Percentiles rank a stretch among this genome's conserved stretches.
phyloP scores from a whole-genome alignment of 1,284 basidiomycete genomes.

The Ceratobasidium papillatum region DNA sequence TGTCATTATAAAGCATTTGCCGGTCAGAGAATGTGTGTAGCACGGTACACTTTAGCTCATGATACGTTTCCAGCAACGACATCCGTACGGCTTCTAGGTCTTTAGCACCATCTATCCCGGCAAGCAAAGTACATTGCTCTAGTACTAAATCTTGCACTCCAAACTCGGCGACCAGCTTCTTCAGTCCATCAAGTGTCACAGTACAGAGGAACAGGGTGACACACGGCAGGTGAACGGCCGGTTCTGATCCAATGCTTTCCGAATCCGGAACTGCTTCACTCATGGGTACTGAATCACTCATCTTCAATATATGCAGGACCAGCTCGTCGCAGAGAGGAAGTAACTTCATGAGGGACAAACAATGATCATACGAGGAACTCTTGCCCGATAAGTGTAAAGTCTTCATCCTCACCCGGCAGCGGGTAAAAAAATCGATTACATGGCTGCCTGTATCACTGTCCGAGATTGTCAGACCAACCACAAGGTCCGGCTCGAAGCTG shows the following conservation, averaged over 20 bases:
- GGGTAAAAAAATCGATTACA: too few species aligned
- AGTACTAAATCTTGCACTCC: background rate
- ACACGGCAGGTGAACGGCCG: background rate
- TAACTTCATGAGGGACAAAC: background rate
- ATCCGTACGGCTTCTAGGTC: background rate
- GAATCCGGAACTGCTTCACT: background rate
- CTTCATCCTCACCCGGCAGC: too few species aligned
- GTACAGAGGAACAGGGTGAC: background rate
- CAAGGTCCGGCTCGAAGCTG: background rate
- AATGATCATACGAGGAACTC: too few species aligned
- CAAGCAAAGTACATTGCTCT: background rate
- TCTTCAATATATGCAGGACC: background rate
- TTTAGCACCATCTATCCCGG: background rate
- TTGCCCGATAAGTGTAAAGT: too few species aligned
- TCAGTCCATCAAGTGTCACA: background rate
- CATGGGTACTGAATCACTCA: background rate
- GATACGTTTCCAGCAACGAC: background rate
- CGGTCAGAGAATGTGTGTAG: background rate
- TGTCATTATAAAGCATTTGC: background rate
- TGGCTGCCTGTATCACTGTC: too few species aligned
- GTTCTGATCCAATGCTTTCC: background rate
- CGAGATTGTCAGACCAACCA: too few species aligned
- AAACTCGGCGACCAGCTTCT: background rate
- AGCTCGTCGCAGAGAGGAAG: background rate
- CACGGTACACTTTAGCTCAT: background rate